These are phyloP conservation scores for Stygiomarasmius scandens DNA, from an alignment of 1,284 basidiomycete species.

Conservation along the genomic window DNA sequence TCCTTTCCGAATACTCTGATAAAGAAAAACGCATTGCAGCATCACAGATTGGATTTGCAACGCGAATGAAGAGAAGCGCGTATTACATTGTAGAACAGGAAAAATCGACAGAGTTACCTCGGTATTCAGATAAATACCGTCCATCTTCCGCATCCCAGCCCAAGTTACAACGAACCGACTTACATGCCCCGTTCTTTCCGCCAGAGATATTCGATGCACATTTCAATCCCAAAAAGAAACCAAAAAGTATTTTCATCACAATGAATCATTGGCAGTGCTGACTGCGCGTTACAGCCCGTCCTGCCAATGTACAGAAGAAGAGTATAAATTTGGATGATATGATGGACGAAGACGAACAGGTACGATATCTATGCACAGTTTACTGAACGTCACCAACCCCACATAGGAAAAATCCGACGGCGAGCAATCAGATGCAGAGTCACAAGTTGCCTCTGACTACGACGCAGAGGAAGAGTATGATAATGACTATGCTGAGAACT, in stretches of 20 bases:
- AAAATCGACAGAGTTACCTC: slow-evolving; percentile 70
- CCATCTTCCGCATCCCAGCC: slow-evolving; percentile 62
- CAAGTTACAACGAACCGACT: slow-evolving; percentile 64
- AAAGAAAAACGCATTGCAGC: slow-evolving; percentile 67
- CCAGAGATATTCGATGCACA: slow-evolving; percentile 73
- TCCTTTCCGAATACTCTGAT: slow-evolving; percentile 61
- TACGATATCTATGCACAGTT: slow-evolving; percentile 27
- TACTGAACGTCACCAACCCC: slow-evolving; percentile 6
- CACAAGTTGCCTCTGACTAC: slow-evolving; percentile 68
- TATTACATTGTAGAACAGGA: slow-evolving; percentile 75
- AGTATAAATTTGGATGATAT: slow-evolving; percentile 67
- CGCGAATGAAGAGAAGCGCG: slow-evolving; percentile 63
- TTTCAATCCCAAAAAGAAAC: slow-evolving; percentile 73
- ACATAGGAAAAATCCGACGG: slow-evolving; percentile 66
- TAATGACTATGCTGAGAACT: slow-evolving; percentile 84
- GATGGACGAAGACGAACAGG: slow-evolving; percentile 65
- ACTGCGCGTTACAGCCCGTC: slow-evolving; percentile 28
- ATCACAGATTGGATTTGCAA: slow-evolving; percentile 66
- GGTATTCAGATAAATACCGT: slow-evolving; percentile 82
- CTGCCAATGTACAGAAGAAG: slow-evolving; percentile 40
- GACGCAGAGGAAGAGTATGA: slow-evolving; percentile 85
- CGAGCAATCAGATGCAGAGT: slow-evolving; percentile 64
- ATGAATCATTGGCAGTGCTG: neutral
- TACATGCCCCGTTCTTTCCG: slow-evolving; percentile 78
- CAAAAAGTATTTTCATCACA: slow-evolving; percentile 45